Evolutionary conservation across 1,139 yeast species (phyloP).

Genomic region (Wickerhamomyces sp.): DNA sequence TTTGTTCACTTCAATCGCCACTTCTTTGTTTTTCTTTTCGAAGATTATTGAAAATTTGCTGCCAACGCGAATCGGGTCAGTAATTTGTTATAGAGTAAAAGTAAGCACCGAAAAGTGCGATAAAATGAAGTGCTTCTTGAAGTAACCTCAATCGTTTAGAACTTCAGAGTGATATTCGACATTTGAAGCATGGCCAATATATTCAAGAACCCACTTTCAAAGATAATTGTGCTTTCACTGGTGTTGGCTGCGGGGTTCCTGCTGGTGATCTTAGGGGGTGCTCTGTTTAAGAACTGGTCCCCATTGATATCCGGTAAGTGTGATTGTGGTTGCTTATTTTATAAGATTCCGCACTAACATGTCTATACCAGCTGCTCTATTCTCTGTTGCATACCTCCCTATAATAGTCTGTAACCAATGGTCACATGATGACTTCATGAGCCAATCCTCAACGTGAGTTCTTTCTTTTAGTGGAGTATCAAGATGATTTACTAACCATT

Average conservation of each 20-base stretch:
- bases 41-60: neutral
- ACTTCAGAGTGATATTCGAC: too few species aligned
- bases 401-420: constrained; percentile 45
- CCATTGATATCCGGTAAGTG: constrained; percentile 47
- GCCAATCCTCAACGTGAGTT: constrained; percentile 36
- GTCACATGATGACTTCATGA: constrained; percentile 43
- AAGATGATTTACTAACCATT: constrained; percentile 1
- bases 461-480: neutral
- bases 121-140: too few species aligned
- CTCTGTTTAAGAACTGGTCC: constrained; percentile 61
- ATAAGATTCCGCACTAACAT: neutral
- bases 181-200: constrained; percentile 2
- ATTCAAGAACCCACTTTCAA: constrained; percentile 54
- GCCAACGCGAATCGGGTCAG: constrained; percentile 1
- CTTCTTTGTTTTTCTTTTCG: constrained; percentile 1
- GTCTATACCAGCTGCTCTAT: constrained; percentile 25
- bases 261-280: constrained; percentile 72
- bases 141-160: too few species aligned
- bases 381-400: constrained; percentile 68
- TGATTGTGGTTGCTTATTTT: too few species aligned
- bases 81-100: too few species aligned
- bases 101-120: constrained; percentile 3
- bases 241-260: constrained; percentile 77
- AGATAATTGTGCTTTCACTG: constrained; percentile 69
- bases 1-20: constrained; percentile 2